Evolutionary conservation across 805 yeast species (phyloP), one percentile per base, ranked within the genome.

Genomic region (Starmerella lactis-condensi): DNA sequence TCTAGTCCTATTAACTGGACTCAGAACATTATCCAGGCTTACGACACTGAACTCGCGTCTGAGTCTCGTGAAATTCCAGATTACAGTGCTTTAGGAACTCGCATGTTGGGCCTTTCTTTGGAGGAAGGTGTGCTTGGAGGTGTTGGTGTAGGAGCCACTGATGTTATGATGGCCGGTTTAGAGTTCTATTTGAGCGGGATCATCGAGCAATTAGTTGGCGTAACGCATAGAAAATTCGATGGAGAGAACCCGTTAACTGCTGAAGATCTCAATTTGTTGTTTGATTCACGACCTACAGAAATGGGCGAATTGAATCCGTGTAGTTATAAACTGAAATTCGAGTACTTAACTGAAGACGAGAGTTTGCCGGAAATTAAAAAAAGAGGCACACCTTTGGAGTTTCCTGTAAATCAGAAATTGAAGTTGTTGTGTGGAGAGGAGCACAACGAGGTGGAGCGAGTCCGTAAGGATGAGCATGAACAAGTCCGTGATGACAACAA

Each of bases 111-210:
- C 46, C 71, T 76, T 7, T 75, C 89, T 41, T 64, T 94, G 44
- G 96, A 89, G 46, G 71, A 81, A 48, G 98, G 98, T 0, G 57
- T 89, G 6, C 63, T 82, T 0, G 93, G 93, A 1, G 69, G 72
- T 11, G 61, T 85, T n/a, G 72, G 70, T 27, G 64, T 72, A n/a
- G 72, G 70, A 14, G 77, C 75, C 5, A 66, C 77, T n/a, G 92
- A 82, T 33, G 57, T 89, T 13, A 50, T 83, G 39, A 58, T 72
- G 15, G 52, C 76, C n/a, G 95, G 94, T 0, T 57, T 89, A 26
- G 95, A 85, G 47, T 61, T 66, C 21, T 85, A 82, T 53, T 53
- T 89, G 40, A 26, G 39, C 8, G 76, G 74, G 44, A 67, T 69
- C 36, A 54, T 85, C 5, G 89, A 79, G 44, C 67, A 69, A 40